Conservation (phyloP, 176 grass and related monocot species). For the Melocanna baccifera region DNA sequence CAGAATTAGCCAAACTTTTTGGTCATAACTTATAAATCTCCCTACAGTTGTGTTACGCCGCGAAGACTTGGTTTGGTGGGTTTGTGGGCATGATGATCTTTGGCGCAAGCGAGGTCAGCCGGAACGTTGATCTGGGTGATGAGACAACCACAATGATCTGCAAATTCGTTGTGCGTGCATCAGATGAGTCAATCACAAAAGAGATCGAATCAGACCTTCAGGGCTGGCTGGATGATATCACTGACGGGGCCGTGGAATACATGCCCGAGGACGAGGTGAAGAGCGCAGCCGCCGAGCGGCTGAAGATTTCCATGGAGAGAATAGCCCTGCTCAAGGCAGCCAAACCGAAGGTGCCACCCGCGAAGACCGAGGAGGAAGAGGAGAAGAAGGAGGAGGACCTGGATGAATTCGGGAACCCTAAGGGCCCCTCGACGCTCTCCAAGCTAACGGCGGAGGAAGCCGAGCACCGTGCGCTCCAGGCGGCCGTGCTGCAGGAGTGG, state of each 20-base stretch:
- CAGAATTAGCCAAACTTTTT: background rate
- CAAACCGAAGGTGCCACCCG: slow-evolving; percentile 63
- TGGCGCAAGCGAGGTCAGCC: slow-evolving; percentile 90
- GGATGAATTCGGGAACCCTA: slow-evolving; percentile 68
- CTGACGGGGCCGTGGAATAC: slow-evolving; percentile 73
- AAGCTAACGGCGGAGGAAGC: slow-evolving; percentile 85
- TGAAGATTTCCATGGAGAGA: slow-evolving; percentile 87
- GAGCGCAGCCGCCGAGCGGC: slow-evolving; percentile 55
- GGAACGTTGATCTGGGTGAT: slow-evolving; percentile 92
- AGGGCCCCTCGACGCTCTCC: slow-evolving; percentile 77
- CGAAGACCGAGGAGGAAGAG: slow-evolving; percentile 59
- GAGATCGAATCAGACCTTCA: slow-evolving; percentile 90
- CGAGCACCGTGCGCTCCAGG: slow-evolving; percentile 87
- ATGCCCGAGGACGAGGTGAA: slow-evolving; percentile 96
- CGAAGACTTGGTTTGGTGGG: slow-evolving; percentile 97
- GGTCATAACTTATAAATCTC: background rate
- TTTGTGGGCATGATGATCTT: slow-evolving; percentile 99
- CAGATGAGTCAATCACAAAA: slow-evolving; percentile 80
- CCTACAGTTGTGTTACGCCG: slow-evolving; percentile 73
- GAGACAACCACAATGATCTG: slow-evolving; percentile 99
- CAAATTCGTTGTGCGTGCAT: slow-evolving; percentile 87
- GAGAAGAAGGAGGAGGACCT: slow-evolving; percentile 63
- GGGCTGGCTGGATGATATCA: slow-evolving; percentile 94
- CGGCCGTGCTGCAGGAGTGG: slow-evolving; percentile 94
- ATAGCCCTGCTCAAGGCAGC: slow-evolving; percentile 87